Conservation (phyloP, 2,329 filamentous ascomycete species). For the Fusarium tricinctum region DNA sequence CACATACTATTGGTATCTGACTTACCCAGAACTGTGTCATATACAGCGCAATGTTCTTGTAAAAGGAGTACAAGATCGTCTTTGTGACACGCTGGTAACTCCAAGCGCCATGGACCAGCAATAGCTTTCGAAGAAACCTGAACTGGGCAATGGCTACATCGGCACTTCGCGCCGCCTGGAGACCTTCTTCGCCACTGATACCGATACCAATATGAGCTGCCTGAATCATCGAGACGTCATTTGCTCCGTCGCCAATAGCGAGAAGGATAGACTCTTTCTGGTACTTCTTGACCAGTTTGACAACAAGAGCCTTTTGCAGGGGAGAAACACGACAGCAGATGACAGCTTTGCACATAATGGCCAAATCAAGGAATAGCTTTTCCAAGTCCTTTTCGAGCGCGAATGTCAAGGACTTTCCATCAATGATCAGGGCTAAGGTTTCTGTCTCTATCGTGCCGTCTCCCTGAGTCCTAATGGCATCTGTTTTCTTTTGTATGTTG, state of each 20-base stretch:
- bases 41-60: constrained; percentile 98
- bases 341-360: constrained; percentile 97
- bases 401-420: constrained; percentile 94
- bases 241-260: constrained; percentile 96
- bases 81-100: constrained; percentile 97
- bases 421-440: constrained; percentile 90
- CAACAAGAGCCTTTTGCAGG: constrained; percentile 95
- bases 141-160: constrained; percentile 98
- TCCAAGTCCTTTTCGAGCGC: constrained; percentile 95
- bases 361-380: constrained; percentile 91
- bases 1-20: constrained; percentile 31
- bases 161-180: constrained; percentile 94
- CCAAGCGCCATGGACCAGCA: constrained; percentile 96
- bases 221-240: constrained; percentile 99
- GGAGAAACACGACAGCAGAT: constrained; percentile 98
- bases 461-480: constrained; percentile 88
- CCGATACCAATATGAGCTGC: constrained; percentile 97
- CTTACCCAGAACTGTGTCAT: constrained; percentile 99
- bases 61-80: constrained; percentile 98
- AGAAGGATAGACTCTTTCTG: constrained; percentile 92
- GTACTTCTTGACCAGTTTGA: constrained; percentile 95
- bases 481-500: constrained; percentile 93
- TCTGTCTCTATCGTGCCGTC: constrained; percentile 84
- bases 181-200: constrained; percentile 96
- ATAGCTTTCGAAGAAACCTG: constrained; percentile 90